Percentiles rank a stretch among this genome's conserved stretches.
phyloP scores from a whole-genome alignment of 352 stramenopile species.

The Phytophthora syringae region DNA sequence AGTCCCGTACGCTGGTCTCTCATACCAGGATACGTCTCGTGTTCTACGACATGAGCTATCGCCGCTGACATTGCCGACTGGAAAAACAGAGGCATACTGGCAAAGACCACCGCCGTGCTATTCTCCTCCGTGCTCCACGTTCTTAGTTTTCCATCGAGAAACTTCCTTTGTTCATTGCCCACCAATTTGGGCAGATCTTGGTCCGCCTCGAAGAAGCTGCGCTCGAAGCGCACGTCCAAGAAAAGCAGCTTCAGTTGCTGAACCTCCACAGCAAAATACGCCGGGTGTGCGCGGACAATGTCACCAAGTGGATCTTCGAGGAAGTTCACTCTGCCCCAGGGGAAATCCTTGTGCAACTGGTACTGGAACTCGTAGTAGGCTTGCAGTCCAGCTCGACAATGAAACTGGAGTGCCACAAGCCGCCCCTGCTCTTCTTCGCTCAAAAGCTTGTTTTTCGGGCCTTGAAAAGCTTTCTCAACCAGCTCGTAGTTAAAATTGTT shows the following conservation, averaged over 20 bases:
- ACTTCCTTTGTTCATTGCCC: constrained; percentile 35
- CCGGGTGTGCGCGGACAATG: constrained; percentile 44
- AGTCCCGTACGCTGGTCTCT: constrained; percentile 37
- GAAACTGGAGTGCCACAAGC: constrained; percentile 46
- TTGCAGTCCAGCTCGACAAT: constrained; percentile 66
- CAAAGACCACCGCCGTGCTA: constrained; percentile 48
- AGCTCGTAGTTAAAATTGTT: constrained; percentile 76
- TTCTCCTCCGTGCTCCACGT: constrained; percentile 23
- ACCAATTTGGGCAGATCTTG: constrained; percentile 35
- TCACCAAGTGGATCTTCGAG: constrained; percentile 35
- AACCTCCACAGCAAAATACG: constrained; percentile 54
- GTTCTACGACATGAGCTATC: constrained; percentile 60
- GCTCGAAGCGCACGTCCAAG: constrained; percentile 69
- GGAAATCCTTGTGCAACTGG: constrained; percentile 57
- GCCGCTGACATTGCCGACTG: constrained; percentile 56
- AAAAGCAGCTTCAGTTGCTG: constrained; percentile 62
- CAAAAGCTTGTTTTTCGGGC: neutral
- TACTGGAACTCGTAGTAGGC: constrained; percentile 77
- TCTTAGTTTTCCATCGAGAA: constrained; percentile 20
- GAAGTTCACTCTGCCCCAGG: constrained; percentile 51
- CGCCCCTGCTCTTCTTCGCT: constrained; percentile 22
- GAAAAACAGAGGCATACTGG: constrained; percentile 72
- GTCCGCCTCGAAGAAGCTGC: constrained; percentile 42
- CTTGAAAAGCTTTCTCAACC: constrained; percentile 40
- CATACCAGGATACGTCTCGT: constrained; percentile 72